Evolutionary conservation across 192 early-diverging fungal species (phyloP).

Genomic region (Pecoramyces ruminantium): DNA sequence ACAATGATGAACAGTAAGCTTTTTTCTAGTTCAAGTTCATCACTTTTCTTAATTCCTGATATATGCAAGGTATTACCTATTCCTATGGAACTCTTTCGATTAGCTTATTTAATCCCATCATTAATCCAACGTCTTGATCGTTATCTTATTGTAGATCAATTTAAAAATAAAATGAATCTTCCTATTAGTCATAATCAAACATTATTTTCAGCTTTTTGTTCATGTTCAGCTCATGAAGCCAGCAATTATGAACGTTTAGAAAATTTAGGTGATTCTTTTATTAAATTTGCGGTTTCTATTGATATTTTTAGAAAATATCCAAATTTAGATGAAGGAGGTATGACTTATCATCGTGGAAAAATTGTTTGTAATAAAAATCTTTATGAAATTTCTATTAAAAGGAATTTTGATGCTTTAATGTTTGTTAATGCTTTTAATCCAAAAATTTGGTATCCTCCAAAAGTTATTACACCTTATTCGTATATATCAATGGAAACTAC

Average conservation of each 20-base stretch:
- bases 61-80: neutral
- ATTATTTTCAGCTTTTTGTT: neutral
- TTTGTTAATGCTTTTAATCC: neutral
- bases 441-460: neutral
- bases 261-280: neutral
- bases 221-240: neutral
- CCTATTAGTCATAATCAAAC: neutral
- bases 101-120: neutral
- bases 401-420: neutral
- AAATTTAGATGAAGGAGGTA: neutral
- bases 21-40: neutral
- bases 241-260: neutral
- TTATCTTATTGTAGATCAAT: neutral
- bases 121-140: neutral
- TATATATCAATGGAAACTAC: neutral
- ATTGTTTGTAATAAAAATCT: neutral
- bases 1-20: neutral
- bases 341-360: neutral
- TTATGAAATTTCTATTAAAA: neutral
- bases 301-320: neutral
- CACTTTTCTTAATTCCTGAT: neutral
- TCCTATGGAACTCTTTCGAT: neutral
- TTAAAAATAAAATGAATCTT: neutral
- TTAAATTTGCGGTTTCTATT: neutral
- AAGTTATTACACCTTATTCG: neutral